Percentiles rank a stretch among this genome's conserved stretches.
Conservation (phyloP, 176 grass and related monocot species). For the Zea luxurians region DNA sequence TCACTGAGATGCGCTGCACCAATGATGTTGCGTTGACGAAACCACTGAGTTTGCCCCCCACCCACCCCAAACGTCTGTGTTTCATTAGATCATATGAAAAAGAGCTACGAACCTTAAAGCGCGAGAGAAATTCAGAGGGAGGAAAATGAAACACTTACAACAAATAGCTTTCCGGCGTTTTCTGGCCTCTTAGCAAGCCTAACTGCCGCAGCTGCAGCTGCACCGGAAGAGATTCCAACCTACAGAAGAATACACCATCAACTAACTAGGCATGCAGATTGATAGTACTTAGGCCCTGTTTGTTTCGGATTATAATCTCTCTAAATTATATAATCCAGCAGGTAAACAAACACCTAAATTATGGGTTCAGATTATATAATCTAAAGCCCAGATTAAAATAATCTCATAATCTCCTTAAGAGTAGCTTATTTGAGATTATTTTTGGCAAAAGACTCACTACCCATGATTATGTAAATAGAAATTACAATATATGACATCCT, state of each 20-base stretch:
- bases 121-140: background rate
- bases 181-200: constrained; percentile 71
- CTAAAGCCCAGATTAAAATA: too few relatives aligned
- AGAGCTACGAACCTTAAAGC: background rate
- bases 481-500: too few relatives aligned
- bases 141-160: constrained; percentile 60
- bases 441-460: too few relatives aligned
- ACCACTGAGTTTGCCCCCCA: background rate
- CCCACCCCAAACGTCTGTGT: background rate
- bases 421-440: too few relatives aligned
- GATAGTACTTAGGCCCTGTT: too few relatives aligned
- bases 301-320: too few relatives aligned
- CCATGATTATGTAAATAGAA: too few relatives aligned
- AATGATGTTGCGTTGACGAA: background rate
- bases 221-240: constrained; percentile 94
- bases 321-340: too few relatives aligned
- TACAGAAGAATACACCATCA: constrained; percentile 27
- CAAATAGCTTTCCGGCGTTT: constrained; percentile 83
- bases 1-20: background rate
- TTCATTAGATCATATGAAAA: background rate
- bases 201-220: constrained; percentile 69
- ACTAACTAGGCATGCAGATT: background rate
- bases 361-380: too few relatives aligned
- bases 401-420: too few relatives aligned
- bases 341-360: too few relatives aligned